Base-by-base conservation (phyloP, 345 rosid species). In the Hypericum perforatum region DNA sequence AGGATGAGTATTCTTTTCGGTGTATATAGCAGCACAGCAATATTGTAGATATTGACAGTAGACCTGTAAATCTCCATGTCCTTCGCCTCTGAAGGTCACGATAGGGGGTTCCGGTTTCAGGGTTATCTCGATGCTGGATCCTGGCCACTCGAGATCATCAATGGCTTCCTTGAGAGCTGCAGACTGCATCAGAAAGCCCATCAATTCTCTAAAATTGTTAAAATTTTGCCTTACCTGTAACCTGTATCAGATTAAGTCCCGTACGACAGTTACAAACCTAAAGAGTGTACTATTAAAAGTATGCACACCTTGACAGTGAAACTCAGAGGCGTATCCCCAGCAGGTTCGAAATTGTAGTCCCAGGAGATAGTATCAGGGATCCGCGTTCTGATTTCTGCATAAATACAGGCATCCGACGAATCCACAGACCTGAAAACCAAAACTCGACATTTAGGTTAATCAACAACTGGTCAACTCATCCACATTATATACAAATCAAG, bases 101-200 rank as follows among this genome's bases (percentile, higher is more conserved):
- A 79, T 78, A 48, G 94, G 91, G 3, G 94, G 98, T 9, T 42
- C 62, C 14, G 83, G 78, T 61, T 64, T 73, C 60, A 92, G 75
- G 54, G 65, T 75, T 65, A 92, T 81, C 65, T 78, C 71, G 59
- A 92, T 76, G 65, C 89, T 74, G 46, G 98, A 76, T 55, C 97
- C 95, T 59, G 95, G 95, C 95, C 95, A 92, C 65, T 88, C 94
- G 51, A 88, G 91, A 68, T 88, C 98, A 73, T 85, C 96, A 37
- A 88, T 74, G 14, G 98, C 90, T 83, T 92, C 98, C 74, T 92
- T 88, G 49, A 88, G 47, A 37, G 94, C 91, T 40, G 91, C 79
- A 65, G 96, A 92, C 98, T 88, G 63, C 37, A 56, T 58, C 43
- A 16, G 37, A 16, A 36, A 37, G 5, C 52, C 40, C 39, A 49